Conservation (phyloP, 2,329 filamentous ascomycete species). For the Fusarium oligoseptatum region DNA sequence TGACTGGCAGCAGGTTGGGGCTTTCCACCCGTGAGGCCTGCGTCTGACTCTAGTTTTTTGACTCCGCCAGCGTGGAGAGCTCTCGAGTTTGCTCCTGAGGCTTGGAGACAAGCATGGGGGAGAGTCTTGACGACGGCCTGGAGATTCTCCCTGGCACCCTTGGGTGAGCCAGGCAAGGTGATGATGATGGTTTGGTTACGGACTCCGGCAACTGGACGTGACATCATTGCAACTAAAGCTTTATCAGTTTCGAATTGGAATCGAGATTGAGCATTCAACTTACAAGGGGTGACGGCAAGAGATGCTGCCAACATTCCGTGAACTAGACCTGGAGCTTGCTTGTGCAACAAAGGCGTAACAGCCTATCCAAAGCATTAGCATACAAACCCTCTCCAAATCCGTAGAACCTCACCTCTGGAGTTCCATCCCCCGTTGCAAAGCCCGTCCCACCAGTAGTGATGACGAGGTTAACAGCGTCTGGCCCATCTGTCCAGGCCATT, state of each 20-base stretch:
- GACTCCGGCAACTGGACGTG: slow-evolving; percentile 90
- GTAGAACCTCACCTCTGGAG: slow-evolving; percentile 77
- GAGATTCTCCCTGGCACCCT: slow-evolving; percentile 94
- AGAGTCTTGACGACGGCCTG: slow-evolving; percentile 89
- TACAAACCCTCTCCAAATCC: background rate
- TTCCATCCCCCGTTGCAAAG: slow-evolving; percentile 86
- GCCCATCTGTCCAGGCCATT: slow-evolving; percentile 77
- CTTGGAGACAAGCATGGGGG: slow-evolving; percentile 94
- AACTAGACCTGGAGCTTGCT: slow-evolving; percentile 89
- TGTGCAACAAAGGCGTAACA: slow-evolving; percentile 82
- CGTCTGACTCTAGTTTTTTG: slow-evolving; percentile 86
- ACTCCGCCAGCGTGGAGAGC: slow-evolving; percentile 83
- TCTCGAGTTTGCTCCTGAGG: slow-evolving; percentile 85
- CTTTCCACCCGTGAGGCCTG: slow-evolving; percentile 67
- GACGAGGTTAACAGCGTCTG: slow-evolving; percentile 77
- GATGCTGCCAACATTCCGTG: slow-evolving; percentile 94
- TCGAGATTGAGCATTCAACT: slow-evolving; percentile 51
- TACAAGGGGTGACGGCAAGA: slow-evolving; percentile 88
- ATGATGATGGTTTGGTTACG: slow-evolving; percentile 85
- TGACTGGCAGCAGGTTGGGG: slow-evolving; percentile 51
- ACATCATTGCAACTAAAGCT: slow-evolving; percentile 86
- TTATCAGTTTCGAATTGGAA: too few relatives aligned
- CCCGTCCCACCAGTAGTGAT: slow-evolving; percentile 94
- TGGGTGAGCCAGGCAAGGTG: slow-evolving; percentile 93
- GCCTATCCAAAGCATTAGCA: slow-evolving; percentile 65